Base-by-base conservation (phyloP, 257 asterid species). In the Nicotiana knightiana region DNA sequence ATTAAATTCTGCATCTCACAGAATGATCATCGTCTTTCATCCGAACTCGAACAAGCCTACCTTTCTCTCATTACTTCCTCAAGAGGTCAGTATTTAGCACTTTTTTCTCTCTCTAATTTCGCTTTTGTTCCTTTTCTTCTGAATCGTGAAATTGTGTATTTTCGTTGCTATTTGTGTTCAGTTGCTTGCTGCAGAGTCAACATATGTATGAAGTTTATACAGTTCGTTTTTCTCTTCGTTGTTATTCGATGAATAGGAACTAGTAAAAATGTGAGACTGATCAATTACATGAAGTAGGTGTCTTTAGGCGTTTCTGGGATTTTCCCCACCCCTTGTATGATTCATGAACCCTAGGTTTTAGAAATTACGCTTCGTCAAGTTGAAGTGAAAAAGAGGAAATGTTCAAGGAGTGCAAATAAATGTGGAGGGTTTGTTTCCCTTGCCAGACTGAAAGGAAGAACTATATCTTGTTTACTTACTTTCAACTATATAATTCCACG, bases 41-140 rank as follows among this genome's bases (percentile, higher is more conserved):
- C 87, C 76, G 93, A 92, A 68, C 83, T 93, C 63, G 96, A 92
- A 83, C 92, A 92, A 84, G 94, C 97, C 15, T 95, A 91, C 84
- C 93, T 64, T 80, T 91, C 93, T 85, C 93, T 95, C 81, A 89
- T 95, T 83, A 82, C 90, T 82, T 95, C 97, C 61, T 84, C 98
- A n/a, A 87, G 93, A 89, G 99, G 99, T 95, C 57, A 12, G 61
- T 71, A 71, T 46, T 43, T 43, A 71, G 0, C 37, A 12, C 37
- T 30, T 12, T 43, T 71, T 43, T 46, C 51, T 43, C 51, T 71
- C 10, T 3, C 73, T 15, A 28, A 71, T 39, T 39, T 68, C 10
- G 51, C 13, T 37, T 28, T 37, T 53, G 11, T 10, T 9, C 18
- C n/a, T 37, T 68, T 68, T 10, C 26, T 37, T 37, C 53, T 37